Evolutionary conservation across 108 stramenopile genomes (phyloP).

Genomic region (Cylindrotheca closterium): DNA sequence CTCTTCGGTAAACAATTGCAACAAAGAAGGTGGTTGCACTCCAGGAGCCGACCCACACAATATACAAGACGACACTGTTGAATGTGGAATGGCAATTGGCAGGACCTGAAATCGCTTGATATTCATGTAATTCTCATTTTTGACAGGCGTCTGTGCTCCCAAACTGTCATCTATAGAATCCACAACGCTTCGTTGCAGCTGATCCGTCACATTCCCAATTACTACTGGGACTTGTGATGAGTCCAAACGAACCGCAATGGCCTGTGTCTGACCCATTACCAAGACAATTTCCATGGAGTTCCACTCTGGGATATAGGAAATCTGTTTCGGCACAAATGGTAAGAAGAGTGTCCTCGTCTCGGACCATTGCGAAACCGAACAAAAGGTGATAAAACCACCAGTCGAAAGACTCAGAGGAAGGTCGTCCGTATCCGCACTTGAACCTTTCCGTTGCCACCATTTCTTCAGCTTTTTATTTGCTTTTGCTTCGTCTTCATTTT

Average conservation of each 20-base stretch:
- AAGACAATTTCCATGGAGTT: constrained; percentile 54
- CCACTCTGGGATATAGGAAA: constrained; percentile 59
- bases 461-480: neutral
- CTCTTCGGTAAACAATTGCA: constrained; percentile 11
- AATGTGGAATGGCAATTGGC: constrained; percentile 14
- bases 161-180: neutral
- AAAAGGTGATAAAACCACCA: constrained; percentile 79
- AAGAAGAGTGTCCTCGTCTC: constrained; percentile 68
- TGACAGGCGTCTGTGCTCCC: neutral
- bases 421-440: neutral
- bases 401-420: neutral
- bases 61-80: constrained; percentile 1
- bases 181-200: neutral
- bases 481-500: neutral
- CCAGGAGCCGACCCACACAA: constrained; percentile 18
- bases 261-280: constrained; percentile 47
- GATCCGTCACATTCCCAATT: constrained; percentile 6
- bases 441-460: neutral
- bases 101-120: constrained; percentile 33
- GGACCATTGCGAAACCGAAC: constrained; percentile 59
- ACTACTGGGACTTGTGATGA: constrained; percentile 22
- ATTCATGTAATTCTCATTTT: neutral
- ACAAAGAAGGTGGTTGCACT: constrained; percentile 15
- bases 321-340: constrained; percentile 57
- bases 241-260: constrained; percentile 37